These are phyloP conservation scores for Coemansia sp. DNA, from an alignment of 192 early-diverging fungal species.

Conservation along the genomic window DNA sequence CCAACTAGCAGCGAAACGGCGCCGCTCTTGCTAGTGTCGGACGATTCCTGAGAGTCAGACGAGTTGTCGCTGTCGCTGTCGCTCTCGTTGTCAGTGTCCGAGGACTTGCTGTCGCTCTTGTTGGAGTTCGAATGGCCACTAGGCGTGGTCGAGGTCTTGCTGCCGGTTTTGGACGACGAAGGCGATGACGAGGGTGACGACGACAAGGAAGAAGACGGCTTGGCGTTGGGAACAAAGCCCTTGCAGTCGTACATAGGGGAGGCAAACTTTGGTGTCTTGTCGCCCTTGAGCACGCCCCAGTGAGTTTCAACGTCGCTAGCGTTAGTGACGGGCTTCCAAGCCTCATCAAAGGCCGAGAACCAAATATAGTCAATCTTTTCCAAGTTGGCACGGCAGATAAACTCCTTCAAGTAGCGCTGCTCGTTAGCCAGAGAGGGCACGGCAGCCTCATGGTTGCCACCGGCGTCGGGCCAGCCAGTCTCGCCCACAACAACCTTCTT, in stretches of 20 bases:
- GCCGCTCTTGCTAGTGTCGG: background rate
- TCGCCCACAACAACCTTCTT: conserved; percentile 64
- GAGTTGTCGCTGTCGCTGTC: conserved; percentile 5
- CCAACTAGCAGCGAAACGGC: background rate
- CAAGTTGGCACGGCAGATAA: conserved; percentile 60
- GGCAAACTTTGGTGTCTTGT: conserved; percentile 47
- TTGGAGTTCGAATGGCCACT: background rate
- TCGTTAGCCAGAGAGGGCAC: conserved; percentile 59
- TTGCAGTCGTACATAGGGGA: conserved; percentile 52
- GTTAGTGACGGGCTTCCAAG: conserved; percentile 60
- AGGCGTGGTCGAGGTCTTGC: background rate
- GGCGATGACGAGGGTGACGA: background rate
- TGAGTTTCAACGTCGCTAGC: conserved; percentile 56
- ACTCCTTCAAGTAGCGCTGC: conserved; percentile 61
- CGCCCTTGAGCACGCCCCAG: conserved; percentile 51
- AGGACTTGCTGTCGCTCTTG: conserved; percentile 5
- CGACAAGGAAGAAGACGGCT: background rate
- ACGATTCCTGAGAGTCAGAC: background rate
- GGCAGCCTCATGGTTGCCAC: conserved; percentile 46
- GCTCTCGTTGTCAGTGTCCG: background rate
- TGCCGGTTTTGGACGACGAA: background rate
- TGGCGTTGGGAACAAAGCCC: conserved; percentile 39
- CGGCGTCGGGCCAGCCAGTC: conserved; percentile 66
- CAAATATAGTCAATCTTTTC: conserved; percentile 60
- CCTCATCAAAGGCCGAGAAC: conserved; percentile 69